Conservation (phyloP, 305 asterid genomes). For the Fraxinus sp. region DNA sequence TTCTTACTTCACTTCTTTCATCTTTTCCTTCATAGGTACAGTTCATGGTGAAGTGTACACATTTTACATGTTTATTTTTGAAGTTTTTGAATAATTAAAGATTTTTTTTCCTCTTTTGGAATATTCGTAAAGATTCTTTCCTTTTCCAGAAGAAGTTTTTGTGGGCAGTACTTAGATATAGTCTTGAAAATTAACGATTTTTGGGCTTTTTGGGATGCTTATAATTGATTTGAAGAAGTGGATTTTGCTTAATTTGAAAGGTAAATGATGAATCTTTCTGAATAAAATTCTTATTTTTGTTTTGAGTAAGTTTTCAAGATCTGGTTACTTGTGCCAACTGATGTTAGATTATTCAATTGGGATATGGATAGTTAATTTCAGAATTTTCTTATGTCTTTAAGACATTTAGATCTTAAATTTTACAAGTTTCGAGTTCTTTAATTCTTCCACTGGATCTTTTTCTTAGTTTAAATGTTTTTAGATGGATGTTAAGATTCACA, state of each 20-base stretch:
- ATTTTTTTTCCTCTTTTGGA: slow-evolving; percentile 23
- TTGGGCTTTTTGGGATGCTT: slow-evolving; percentile 9
- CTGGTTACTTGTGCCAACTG: slow-evolving; percentile 34
- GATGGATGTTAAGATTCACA: slow-evolving; percentile 20
- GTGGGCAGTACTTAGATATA: slow-evolving; percentile 9
- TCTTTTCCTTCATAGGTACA: slow-evolving; percentile 18
- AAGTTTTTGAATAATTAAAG: slow-evolving; percentile 6
- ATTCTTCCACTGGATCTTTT: slow-evolving; percentile 8
- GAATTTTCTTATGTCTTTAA: slow-evolving; percentile 1
- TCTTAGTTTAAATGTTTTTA: slow-evolving; percentile 5
- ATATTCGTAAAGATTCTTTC: slow-evolving; percentile 15
- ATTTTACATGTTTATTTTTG: slow-evolving; percentile 6
- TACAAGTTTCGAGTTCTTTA: slow-evolving; percentile 25
- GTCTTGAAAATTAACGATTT: slow-evolving; percentile 15
- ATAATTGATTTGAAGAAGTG: slow-evolving; percentile 13
- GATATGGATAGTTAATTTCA: neutral
- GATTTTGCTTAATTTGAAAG: slow-evolving; percentile 26
- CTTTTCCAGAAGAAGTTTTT: slow-evolving; percentile 4
- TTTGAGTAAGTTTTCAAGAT: slow-evolving; percentile 58
- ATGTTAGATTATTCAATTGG: slow-evolving; percentile 19
- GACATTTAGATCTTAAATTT: slow-evolving; percentile 45
- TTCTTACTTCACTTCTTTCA: slow-evolving; percentile 1
- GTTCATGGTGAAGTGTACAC: slow-evolving; percentile 18
- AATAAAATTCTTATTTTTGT: slow-evolving; percentile 19
- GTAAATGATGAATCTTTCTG: slow-evolving; percentile 29